phyloP scores from a whole-genome alignment of 345 rosid species.

The Salix udensis region DNA sequence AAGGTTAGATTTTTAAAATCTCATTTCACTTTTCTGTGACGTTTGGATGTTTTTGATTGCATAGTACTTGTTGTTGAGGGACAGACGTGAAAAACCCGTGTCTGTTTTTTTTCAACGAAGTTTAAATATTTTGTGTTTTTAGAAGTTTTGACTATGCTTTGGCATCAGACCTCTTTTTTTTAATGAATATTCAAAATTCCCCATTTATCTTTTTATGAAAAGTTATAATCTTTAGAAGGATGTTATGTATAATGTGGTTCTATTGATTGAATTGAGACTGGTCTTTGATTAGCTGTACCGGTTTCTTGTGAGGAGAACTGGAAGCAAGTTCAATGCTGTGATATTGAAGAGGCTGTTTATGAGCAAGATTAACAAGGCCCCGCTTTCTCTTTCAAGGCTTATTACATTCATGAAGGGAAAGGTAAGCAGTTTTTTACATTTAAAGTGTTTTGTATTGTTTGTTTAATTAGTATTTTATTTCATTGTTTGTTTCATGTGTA shows the following conservation, averaged over 20 bases:
- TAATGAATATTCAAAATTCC: no score
- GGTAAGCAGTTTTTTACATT: constrained; percentile 33
- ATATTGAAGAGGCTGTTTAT: constrained; percentile 88
- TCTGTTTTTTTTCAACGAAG: background rate
- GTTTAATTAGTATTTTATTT: background rate
- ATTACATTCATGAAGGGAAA: constrained; percentile 57
- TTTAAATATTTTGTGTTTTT: background rate
- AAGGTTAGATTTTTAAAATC: constrained; percentile 48
- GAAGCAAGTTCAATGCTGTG: constrained; percentile 89
- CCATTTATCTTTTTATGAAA: background rate
- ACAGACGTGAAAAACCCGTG: background rate
- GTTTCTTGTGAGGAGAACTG: constrained; percentile 82
- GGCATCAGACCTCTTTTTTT: background rate
- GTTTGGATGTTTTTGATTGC: background rate
- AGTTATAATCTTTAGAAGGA: background rate
- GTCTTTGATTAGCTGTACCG: constrained; percentile 53
- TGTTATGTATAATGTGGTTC: background rate
- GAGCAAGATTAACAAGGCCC: constrained; percentile 92
- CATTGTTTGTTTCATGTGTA: constrained; percentile 12
- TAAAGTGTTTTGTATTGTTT: background rate
- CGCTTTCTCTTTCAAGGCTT: constrained; percentile 80
- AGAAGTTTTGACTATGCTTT: background rate
- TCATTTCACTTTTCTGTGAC: background rate
- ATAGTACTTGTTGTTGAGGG: background rate
- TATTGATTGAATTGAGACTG: background rate